phyloP scores from a whole-genome alignment of 1,139 yeast genomes.

The Hyphopichia burtonii region DNA sequence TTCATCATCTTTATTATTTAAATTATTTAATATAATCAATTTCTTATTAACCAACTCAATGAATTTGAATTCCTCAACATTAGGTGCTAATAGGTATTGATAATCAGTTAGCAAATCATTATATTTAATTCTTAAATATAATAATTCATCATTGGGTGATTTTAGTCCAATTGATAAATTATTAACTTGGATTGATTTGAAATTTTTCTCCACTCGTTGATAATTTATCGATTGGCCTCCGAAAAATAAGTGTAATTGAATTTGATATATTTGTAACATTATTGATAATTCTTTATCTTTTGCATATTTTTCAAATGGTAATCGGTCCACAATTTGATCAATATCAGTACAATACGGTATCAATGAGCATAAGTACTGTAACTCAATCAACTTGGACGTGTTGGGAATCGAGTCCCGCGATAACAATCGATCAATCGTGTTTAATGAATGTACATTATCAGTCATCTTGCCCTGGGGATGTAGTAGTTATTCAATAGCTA shows the following conservation, averaged over 20 bases:
- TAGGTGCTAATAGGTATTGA: slow-evolving; percentile 22
- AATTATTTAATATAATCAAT: slow-evolving; percentile 23
- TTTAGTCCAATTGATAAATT: background rate
- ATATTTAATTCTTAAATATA: slow-evolving; percentile 11
- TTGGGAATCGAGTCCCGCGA: background rate
- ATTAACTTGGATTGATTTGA: slow-evolving; percentile 2
- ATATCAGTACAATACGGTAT: slow-evolving; percentile 2
- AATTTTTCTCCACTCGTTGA: background rate
- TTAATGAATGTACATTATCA: background rate
- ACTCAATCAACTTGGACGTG: slow-evolving; percentile 1
- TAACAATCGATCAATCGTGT: slow-evolving; percentile 2
- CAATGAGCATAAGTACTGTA: slow-evolving; percentile 1
- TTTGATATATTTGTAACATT: slow-evolving; percentile 1
- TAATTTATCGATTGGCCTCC: slow-evolving; percentile 1
- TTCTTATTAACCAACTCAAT: slow-evolving; percentile 42
- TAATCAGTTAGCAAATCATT: slow-evolving; percentile 31
- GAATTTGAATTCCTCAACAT: slow-evolving; percentile 17
- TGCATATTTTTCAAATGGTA: slow-evolving; percentile 3
- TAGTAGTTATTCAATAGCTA: too few relatives aligned
- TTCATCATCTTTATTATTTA: slow-evolving; percentile 6
- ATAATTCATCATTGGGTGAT: background rate
- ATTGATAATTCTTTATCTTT: background rate
- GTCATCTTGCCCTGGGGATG: background rate
- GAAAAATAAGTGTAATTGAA: slow-evolving; percentile 2
- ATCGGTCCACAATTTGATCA: slow-evolving; percentile 1